These are phyloP conservation scores for Ustilago trichophora DNA, from an alignment of 1,284 basidiomycete species.

Conservation along the genomic window DNA sequence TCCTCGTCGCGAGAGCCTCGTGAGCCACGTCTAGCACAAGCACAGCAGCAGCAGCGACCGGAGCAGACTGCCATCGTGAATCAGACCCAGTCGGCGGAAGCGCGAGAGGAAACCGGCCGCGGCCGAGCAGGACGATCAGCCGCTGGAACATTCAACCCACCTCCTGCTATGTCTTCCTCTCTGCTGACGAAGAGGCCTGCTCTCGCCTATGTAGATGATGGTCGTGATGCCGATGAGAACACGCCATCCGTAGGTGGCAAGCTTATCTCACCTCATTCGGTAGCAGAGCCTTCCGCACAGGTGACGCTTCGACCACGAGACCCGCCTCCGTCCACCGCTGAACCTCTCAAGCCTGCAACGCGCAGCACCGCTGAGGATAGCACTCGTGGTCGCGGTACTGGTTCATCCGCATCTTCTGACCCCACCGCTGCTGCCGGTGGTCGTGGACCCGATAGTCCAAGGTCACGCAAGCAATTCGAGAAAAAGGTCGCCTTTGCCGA, in stretches of 20 bases:
- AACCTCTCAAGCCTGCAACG: slow-evolving; percentile 49
- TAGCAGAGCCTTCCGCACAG: slow-evolving; percentile 47
- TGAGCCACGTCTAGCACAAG: slow-evolving; percentile 9
- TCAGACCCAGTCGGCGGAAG: not conserved
- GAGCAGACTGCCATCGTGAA: no score
- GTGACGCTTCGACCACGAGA: slow-evolving; percentile 47
- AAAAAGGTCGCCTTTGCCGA: slow-evolving; percentile 62
- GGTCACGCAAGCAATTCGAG: slow-evolving; percentile 27
- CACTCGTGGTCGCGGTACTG: slow-evolving; percentile 6
- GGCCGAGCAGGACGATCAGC: slow-evolving; percentile 10
- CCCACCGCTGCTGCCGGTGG: not conserved
- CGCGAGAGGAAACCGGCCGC: slow-evolving; percentile 22
- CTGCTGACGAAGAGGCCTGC: slow-evolving; percentile 37
- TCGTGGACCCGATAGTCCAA: slow-evolving; percentile 11
- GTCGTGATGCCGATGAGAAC: slow-evolving; percentile 35
- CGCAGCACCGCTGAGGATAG: slow-evolving; percentile 7
- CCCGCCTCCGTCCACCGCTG: slow-evolving; percentile 42
- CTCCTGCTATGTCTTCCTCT: slow-evolving; percentile 32
- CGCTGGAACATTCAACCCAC: slow-evolving; percentile 23
- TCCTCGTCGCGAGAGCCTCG: slow-evolving; percentile 27
- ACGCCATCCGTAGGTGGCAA: slow-evolving; percentile 46
- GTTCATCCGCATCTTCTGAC: slow-evolving; percentile 1
- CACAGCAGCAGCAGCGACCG: slow-evolving; percentile 9
- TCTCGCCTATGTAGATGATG: slow-evolving; percentile 38
- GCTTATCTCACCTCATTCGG: slow-evolving; percentile 37